Evolutionary conservation across 257 asterid species (phyloP), one percentile per base, ranked within the genome.

Genomic region (Scutellaria minor): DNA sequence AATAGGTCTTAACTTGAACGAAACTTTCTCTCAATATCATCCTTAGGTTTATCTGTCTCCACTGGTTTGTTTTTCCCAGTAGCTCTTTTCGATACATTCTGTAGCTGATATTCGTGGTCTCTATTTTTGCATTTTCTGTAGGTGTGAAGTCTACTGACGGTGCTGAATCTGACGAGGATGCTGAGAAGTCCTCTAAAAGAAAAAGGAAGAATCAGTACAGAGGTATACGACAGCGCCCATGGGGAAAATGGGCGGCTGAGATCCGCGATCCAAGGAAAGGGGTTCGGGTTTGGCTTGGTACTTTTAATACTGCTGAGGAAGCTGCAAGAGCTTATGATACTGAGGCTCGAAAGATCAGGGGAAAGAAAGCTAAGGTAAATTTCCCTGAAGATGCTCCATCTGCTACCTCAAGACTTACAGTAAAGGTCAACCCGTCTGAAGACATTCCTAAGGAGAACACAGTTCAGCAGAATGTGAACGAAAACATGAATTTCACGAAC

Each of bases 221-320:
- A 77, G 99, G 99, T 37, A 95, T 95, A 75, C 84, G 99, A 56
- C 99, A 95, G 63, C 95, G 99, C 9, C 99, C 99, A 8, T 95
- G 98, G 99, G 99, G 99, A 18, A 95, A 92, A 81, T 95, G 99
- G 99, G 99, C 99, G 0, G 98, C 99, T 78, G 99, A 95, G 87
- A 95, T 95, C 22, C 98, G 99, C 52, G 99, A 95, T 56, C 99
- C 99, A 0, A 84, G 88, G 70, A 95, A 95, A 78, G 99, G 99
- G 12, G 97, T 92, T 55, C 87, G 99, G 1, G 98, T 95, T 52
- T 95, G 99, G 99, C 98, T 95, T 35, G 99, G 99, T 50, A 95
- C 99, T 39, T 95, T 83, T 50, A 92, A 90, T 78, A 90, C 99
- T 55, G 98, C 99, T 5, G 99, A 95, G 81, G 99, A 95, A 83